Conservation (phyloP, 2,329 filamentous ascomycete species). For the Xylaria sp. region DNA sequence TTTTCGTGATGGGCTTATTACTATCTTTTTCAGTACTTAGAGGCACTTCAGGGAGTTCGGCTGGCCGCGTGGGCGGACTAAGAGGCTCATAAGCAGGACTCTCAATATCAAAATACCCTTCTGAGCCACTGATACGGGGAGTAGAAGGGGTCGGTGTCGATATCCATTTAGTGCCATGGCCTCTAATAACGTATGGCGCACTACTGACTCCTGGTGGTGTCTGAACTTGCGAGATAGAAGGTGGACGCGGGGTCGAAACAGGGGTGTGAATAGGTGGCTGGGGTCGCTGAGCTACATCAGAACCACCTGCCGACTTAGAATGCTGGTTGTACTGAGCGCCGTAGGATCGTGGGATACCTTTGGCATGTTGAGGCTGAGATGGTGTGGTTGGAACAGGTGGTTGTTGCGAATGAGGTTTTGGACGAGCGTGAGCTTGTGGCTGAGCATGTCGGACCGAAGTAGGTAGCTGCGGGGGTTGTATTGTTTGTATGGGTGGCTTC, state of each 20-base stretch:
- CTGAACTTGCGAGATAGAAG: conserved; percentile 30
- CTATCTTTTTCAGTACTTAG: conserved; percentile 41
- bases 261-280: conserved; percentile 33
- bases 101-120: conserved; percentile 48
- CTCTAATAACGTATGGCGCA: conserved; percentile 41
- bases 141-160: conserved; percentile 63
- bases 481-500: conserved; percentile 31
- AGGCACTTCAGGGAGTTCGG: conserved; percentile 45
- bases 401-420: conserved; percentile 23
- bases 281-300: conserved; percentile 32
- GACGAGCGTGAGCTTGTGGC: conserved; percentile 17
- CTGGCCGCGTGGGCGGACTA: conserved; percentile 56
- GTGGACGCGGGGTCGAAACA: conserved; percentile 26
- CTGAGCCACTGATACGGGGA: conserved; percentile 46
- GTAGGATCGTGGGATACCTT: conserved; percentile 28
- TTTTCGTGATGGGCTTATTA: conserved; percentile 39
- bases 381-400: conserved; percentile 33
- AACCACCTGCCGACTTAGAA: conserved; percentile 28
- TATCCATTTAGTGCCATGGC: conserved; percentile 64
- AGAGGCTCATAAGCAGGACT: conserved; percentile 65
- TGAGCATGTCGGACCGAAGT: conserved; percentile 30
- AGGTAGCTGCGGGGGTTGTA: conserved; percentile 33
- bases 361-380: conserved; percentile 31
- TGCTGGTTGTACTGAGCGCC: conserved; percentile 39
- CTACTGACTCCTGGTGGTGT: conserved; percentile 33